phyloP scores from a whole-genome alignment of 495 filamentous ascomycete genomes.

The Darksidea phi region DNA sequence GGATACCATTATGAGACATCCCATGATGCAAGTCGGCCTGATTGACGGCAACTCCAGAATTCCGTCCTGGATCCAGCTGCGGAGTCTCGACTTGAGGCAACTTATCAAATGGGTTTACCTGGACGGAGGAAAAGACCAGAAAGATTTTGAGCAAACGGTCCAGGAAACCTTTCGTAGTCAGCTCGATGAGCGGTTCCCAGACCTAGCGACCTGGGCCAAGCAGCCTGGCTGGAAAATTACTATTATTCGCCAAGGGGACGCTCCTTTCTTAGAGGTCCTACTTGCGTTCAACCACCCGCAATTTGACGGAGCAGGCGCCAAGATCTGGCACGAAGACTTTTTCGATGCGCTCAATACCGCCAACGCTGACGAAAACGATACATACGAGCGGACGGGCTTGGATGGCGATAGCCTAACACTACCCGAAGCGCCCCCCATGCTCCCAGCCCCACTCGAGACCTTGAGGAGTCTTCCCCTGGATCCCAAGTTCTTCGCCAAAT shows the following conservation, averaged over 20 bases:
- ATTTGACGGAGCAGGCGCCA: constrained; percentile 22
- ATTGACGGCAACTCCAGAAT: constrained; percentile 19
- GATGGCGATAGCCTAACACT: constrained; percentile 21
- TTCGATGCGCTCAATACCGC: constrained; percentile 12
- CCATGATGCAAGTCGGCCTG: constrained; percentile 24
- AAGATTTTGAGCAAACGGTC: constrained; percentile 16
- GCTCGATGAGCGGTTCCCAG: constrained; percentile 22
- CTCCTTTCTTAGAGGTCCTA: constrained; percentile 21
- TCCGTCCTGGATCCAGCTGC: constrained; percentile 26
- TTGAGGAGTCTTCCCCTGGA: constrained; percentile 21
- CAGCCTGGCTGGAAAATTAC: constrained; percentile 25
- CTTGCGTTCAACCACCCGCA: constrained; percentile 20
- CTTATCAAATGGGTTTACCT: constrained; percentile 20
- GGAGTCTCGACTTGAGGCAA: constrained; percentile 18
- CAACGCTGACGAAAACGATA: constrained; percentile 18
- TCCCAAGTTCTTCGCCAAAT: constrained; percentile 14
- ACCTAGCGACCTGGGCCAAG: constrained; percentile 6
- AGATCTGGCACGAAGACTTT: constrained; percentile 21
- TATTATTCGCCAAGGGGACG: constrained; percentile 17
- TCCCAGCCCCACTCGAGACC: constrained; percentile 21
- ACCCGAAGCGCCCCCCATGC: constrained; percentile 24
- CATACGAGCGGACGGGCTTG: constrained; percentile 20
- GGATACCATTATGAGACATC: constrained; percentile 23
- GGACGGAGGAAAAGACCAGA: constrained; percentile 13
- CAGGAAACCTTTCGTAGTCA: constrained; percentile 20